Percentiles rank a stretch among this genome's conserved stretches.
Conservation (phyloP, 2,329 filamentous ascomycete genomes). For the Lasiodiplodia citricola region DNA sequence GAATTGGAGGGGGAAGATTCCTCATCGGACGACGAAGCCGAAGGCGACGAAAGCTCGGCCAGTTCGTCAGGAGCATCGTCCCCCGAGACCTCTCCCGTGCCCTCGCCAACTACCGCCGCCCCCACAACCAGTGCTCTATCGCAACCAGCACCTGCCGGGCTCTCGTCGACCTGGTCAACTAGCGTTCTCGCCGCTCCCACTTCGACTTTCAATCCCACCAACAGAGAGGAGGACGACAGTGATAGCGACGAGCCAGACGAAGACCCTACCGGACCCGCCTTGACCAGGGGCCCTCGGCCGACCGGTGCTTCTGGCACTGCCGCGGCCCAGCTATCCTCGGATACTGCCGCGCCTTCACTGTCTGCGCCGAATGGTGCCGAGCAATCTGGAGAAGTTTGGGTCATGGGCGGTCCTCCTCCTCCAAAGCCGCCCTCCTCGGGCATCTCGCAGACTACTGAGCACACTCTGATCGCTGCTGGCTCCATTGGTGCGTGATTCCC, state of each 20-base stretch:
- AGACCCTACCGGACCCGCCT: not conserved
- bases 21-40: slow-evolving; percentile 17
- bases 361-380: not conserved
- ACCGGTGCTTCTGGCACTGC: slow-evolving; percentile 2
- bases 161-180: slow-evolving; percentile 2
- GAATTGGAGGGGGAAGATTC: not conserved
- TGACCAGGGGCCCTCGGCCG: not conserved
- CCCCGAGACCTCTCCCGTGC: slow-evolving; percentile 1
- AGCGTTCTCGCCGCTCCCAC: not conserved
- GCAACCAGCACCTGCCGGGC: not conserved
- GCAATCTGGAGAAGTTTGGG: slow-evolving; percentile 5
- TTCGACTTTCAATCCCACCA: not conserved
- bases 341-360: not conserved
- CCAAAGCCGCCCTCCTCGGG: slow-evolving; percentile 30
- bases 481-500: slow-evolving; percentile 41
- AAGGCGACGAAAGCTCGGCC: slow-evolving; percentile 11
- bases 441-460: slow-evolving; percentile 46
- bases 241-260: not conserved
- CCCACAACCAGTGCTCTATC: not conserved
- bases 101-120: slow-evolving; percentile 5
- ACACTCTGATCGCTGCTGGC: slow-evolving; percentile 47
- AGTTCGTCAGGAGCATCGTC: slow-evolving; percentile 10
- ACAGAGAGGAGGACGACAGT: not conserved
- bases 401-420: slow-evolving; percentile 27
- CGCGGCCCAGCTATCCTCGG: not conserved